Percentiles rank a stretch among this genome's conserved stretches.
Conservation (phyloP, 2,329 filamentous ascomycete species). For the Pestalotiopsis sp. region DNA sequence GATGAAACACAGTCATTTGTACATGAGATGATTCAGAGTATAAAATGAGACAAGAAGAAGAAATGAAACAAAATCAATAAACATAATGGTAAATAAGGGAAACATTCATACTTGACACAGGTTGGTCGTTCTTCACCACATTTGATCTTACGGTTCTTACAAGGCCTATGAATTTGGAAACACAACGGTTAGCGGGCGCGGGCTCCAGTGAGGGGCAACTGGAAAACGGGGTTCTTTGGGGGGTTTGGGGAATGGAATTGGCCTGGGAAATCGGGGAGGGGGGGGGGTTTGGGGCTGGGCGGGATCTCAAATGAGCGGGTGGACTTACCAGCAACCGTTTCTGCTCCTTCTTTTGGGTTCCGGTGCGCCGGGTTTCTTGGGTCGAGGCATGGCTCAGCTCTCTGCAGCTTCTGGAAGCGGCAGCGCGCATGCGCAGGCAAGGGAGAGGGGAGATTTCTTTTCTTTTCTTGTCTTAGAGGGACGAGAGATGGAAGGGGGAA, state of each 20-base stretch:
- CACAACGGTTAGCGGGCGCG: background rate
- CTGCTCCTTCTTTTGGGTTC: slow-evolving; percentile 46
- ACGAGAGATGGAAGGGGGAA: background rate
- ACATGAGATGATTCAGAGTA: too few species aligned
- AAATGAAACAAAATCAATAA: background rate
- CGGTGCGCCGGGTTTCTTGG: slow-evolving; percentile 41
- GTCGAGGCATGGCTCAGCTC: slow-evolving; percentile 37
- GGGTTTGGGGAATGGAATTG: background rate
- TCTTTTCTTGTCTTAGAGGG: background rate
- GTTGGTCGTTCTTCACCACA: slow-evolving; percentile 76
- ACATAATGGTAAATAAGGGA: background rate
- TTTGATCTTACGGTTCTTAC: slow-evolving; percentile 78
- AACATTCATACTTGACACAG: slow-evolving; percentile 59
- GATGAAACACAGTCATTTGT: background rate
- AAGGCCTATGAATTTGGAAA: slow-evolving; percentile 57
- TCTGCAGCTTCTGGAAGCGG: background rate
- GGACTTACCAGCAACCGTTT: slow-evolving; percentile 45
- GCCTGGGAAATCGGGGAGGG: background rate
- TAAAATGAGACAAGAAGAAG: background rate
- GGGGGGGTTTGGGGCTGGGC: background rate
- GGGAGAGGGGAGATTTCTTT: background rate
- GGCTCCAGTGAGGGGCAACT: slow-evolving; percentile 4
- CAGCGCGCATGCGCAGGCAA: background rate
- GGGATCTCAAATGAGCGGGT: background rate
- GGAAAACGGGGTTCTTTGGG: background rate